These are phyloP conservation scores for Alternaria ventricosa DNA, from an alignment of 2,329 filamentous ascomycete genomes.

Conservation along the genomic window DNA sequence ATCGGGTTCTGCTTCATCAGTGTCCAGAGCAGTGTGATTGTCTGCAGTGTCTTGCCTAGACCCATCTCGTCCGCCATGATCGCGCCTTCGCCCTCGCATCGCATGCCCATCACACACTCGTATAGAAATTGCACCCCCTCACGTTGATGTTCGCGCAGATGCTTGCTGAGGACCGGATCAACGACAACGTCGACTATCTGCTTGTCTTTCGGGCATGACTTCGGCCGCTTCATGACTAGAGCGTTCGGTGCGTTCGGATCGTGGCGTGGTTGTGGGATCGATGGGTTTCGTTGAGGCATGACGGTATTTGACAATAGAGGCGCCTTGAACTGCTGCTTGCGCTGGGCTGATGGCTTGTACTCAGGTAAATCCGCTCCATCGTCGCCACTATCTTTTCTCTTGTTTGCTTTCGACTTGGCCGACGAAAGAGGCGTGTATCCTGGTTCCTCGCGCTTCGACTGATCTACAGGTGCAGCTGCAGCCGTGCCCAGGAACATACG, in stretches of 20 bases:
- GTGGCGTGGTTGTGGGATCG: constrained; percentile 67
- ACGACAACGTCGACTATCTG: constrained; percentile 75
- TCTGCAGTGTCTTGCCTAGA: constrained; percentile 75
- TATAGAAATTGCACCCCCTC: constrained; percentile 75
- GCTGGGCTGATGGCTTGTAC: constrained; percentile 45
- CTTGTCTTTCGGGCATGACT: constrained; percentile 63
- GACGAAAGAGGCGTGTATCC: constrained; percentile 22
- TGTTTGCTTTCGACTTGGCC: constrained; percentile 23
- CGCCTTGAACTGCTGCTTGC: constrained; percentile 65
- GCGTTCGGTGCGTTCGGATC: constrained; percentile 66
- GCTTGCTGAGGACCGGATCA: constrained; percentile 68
- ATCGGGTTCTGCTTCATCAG: constrained; percentile 74
- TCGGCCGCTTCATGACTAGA: constrained; percentile 70
- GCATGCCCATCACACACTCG: constrained; percentile 78
- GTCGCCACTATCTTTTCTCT: background rate
- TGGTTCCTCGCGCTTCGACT: constrained; percentile 20
- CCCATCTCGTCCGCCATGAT: constrained; percentile 80
- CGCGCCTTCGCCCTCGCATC: constrained; percentile 69
- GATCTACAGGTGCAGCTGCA: constrained; percentile 24
- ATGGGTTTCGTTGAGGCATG: constrained; percentile 54
- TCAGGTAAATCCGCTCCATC: constrained; percentile 48
- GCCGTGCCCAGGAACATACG: constrained; percentile 51
- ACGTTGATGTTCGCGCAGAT: constrained; percentile 71
- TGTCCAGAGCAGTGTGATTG: constrained; percentile 74
- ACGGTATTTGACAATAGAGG: constrained; percentile 64